phyloP scores from a whole-genome alignment of 179 eudicot species.

The Actinidia polygama region DNA sequence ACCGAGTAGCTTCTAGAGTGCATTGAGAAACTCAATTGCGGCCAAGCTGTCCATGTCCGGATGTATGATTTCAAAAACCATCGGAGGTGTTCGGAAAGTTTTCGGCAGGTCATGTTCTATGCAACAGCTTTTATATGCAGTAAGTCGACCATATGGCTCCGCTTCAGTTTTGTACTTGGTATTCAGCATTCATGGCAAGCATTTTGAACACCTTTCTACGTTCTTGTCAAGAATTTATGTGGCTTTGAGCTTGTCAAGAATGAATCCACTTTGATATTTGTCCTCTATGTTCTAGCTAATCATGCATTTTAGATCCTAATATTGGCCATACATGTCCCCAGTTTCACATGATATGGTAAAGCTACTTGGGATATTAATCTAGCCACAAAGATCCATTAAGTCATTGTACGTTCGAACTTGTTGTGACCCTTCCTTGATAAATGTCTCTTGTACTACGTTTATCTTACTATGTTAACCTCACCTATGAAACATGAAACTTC shows the following conservation, averaged over 20 bases:
- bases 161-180: neutral
- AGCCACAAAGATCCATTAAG: no score
- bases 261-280: neutral
- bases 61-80: conserved; percentile 96
- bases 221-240: neutral
- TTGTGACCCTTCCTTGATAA: no score
- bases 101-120: conserved; percentile 67
- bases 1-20: conserved; percentile 95
- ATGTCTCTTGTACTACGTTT: no score
- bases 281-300: neutral
- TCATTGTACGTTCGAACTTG: no score
- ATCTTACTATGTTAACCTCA: no score
- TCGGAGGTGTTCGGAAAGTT: conserved; percentile 75
- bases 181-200: no score
- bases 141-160: neutral
- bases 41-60: conserved; percentile 83
- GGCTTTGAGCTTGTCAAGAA: neutral
- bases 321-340: no score
- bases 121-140: neutral
- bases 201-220: neutral
- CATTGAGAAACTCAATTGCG: conserved; percentile 60
- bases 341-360: no score
- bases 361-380: no score
- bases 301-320: no score
- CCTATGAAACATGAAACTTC: no score